Evolutionary conservation across 306 rosid genomes (phyloP), one percentile per base, ranked within the genome.

Genomic region (Vigna mungo): DNA sequence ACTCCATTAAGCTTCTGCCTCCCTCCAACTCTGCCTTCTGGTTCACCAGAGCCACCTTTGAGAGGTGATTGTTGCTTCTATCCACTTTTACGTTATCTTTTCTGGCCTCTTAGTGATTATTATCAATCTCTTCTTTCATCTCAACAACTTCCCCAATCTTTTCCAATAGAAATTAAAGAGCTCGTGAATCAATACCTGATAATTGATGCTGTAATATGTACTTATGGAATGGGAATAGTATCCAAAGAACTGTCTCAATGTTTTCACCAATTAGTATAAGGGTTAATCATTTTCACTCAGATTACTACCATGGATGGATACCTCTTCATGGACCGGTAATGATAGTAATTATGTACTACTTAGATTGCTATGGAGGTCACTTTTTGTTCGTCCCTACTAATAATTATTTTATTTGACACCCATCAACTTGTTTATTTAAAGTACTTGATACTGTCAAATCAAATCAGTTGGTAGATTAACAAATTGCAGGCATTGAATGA

Each of bases 1-100:
- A 89, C 85, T 89, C 91, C 1, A 89, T 89, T 76, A 82, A 84
- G 85, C 89, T 87, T 25, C 80, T 82, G 34, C 94, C 94, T 18
- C 84, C 91, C 1, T 16, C 73, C 36, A 71, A 59, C 15, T 32
- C 23, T 80, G 85, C 87, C 20, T 78, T 61, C 43, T 87, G 91
- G 91, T 89, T 89, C 82, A 84, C 94, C 64, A 87, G 82, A 71
- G 72, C 87, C 65, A 89, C 94, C 0, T 85, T 89, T 75, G 85
- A 84, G 80, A 89, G 94, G 93, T 89, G 36, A 62, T 65, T 65
- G 12, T 56, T 9, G 27, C 47, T 9, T 69, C 63, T 56, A 46
- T 20, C 30, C 8, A 17, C 13, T 61, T 72, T 62, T 4, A 49
- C n/a, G 16, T 58, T 17, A 2, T 21, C 56, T 2, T 47, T 80